These are phyloP conservation scores for Boletus barrowsii DNA, from an alignment of 768 basidiomycete species.

Conservation along the genomic window DNA sequence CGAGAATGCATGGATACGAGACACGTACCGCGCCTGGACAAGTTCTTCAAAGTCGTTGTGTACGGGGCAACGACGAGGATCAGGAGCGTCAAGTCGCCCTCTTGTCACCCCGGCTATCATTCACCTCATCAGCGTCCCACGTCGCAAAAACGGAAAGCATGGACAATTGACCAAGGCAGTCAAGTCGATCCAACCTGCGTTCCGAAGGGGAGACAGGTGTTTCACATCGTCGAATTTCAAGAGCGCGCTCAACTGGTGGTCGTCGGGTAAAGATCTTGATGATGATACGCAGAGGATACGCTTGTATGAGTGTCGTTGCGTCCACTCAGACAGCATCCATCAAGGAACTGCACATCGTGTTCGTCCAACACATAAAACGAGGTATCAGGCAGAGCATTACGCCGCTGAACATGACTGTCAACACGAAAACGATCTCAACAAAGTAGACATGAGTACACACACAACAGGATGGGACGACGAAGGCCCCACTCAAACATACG, in stretches of 20 bases:
- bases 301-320: neutral
- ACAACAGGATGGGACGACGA: neutral
- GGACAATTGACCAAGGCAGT: neutral
- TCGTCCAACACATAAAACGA: neutral
- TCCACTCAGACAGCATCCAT: too few relatives aligned
- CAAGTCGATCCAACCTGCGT: constrained; percentile 7
- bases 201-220: neutral
- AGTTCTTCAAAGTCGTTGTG: neutral
- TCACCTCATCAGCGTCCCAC: neutral
- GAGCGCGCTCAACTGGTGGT: neutral
- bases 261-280: neutral
- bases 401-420: too few relatives aligned
- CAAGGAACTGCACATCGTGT: too few relatives aligned
- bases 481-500: constrained; percentile 3
- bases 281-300: constrained; percentile 3
- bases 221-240: constrained; percentile 6
- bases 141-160: neutral
- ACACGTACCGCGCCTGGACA: neutral
- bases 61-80: neutral
- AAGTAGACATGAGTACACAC: neutral
- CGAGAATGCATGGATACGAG: neutral
- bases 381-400: neutral
- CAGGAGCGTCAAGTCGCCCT: neutral
- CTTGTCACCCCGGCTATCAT: neutral
- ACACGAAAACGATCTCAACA: neutral